Evolutionary conservation across 331 rosid species (phyloP), one percentile per base, ranked within the genome.

Genomic region (Prunus yedoensis): DNA sequence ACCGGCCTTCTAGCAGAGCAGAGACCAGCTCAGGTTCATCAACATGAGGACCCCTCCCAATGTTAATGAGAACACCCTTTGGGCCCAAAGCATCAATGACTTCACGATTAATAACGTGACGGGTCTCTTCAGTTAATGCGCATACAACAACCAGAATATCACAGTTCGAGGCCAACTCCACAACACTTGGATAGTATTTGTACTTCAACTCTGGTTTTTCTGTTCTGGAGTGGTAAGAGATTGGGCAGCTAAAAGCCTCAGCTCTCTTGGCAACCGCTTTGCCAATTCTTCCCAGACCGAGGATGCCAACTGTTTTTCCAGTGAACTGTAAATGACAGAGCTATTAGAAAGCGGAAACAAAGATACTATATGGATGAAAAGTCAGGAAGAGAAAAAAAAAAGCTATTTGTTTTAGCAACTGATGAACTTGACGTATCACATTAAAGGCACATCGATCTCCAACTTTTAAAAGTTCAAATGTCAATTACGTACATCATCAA

Each of bases 211-310:
- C 88, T 71, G 73, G 77, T 70, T 90, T 91, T 84, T 82, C 78
- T 57, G 89, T 85, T 85, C 97, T 89, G 1, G 96, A 87, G 82
- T 81, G 67, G 81, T 90, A 94, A 57, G 74, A 23, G 56, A 94
- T 89, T 43, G 88, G 69, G 78, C 97, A 94, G 81, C 79, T 68
- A 56, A 94, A 94, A 71, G 86, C 99, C 87, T 94, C 93, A 59
- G 93, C 97, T 80, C 97, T 87, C 81, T 85, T 89, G 32, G 96
- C 97, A 71, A 94, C 41, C 65, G 91, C 96, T 62, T 52, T 30
- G 30, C 99, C 99, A 43, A 94, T 94, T 71, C 99, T 86, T 77
- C 99, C 99, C 74, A 94, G 21, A 56, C 97, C 99, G 16, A 94
- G 51, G 65, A 94, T 86, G 65, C 99, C 99, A 27, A 94, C 90